Evolutionary conservation across 2,329 filamentous ascomycete species (phyloP), one percentile per base, ranked within the genome.

Genomic region (Paracamarosporium sp.): DNA sequence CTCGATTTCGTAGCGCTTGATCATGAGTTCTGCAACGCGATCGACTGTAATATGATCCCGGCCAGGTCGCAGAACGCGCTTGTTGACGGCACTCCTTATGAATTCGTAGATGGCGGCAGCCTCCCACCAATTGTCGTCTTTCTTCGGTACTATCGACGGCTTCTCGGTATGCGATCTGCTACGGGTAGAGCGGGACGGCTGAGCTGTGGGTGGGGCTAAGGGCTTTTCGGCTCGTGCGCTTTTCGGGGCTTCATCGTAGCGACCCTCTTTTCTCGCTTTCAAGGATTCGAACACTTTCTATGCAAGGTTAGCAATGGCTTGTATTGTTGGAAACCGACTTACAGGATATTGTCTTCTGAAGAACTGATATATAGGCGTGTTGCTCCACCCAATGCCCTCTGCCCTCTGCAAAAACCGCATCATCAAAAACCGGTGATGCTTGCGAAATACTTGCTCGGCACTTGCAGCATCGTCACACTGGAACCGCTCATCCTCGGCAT

Each of bases 311-410:
- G 64, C 43, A 27, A 36, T 51, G 52, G 11, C 7, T 25, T 38
- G 13, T 8, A n/a, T 2, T 4, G 20, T 12, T 24, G 22, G 15
- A 2, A 43, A 12, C 7, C n/a, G 2, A 56, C 70, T 38, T 64
- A 73, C 75, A 7, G 79, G 73, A 56, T 76, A 80, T 22, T 66
- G 72, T 31, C 67, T 65, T 52, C 70, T 74, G 36, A 82, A 68
- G 44, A 79, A 73, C 44, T 76, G 67, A 58, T 76, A 82, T 3
- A 83, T 56, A 2, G 78, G 74, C 5, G 77, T 80, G 48, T 67
- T 75, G 45, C 69, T 73, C 81, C 81, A 83, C 13, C 69, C 67
- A 22, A 82, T 68, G 15, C 74, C 78, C 44, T 82, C 78, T 40
- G 79, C 78, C 15, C 74, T 72, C 17, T 72, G 75, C 45, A 81